These are phyloP conservation scores for Lactarius vividus DNA, from an alignment of 768 basidiomycete species.

Conservation along the genomic window DNA sequence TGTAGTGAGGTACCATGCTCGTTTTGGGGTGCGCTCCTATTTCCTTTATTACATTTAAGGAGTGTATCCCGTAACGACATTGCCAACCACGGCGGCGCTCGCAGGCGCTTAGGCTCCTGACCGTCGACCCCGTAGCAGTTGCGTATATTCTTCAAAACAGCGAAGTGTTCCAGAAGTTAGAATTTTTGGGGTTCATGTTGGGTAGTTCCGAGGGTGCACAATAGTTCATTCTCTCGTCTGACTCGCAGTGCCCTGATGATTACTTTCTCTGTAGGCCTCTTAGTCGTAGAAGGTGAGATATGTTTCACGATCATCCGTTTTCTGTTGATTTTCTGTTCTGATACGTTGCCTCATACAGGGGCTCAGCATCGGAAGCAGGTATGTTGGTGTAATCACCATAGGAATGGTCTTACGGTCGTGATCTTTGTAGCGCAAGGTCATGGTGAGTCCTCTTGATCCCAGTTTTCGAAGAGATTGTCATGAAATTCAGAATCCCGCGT, in stretches of 20 bases:
- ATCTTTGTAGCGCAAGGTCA: conserved; percentile 13
- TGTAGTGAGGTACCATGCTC: conserved; percentile 1
- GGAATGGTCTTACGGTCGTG: background rate
- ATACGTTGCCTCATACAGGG: background rate
- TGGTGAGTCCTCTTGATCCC: conserved; percentile 3
- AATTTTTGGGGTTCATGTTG: conserved; percentile 17
- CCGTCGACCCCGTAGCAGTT: conserved; percentile 38
- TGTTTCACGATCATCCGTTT: background rate
- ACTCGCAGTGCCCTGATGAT: background rate
- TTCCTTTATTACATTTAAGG: background rate
- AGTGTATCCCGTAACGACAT: background rate
- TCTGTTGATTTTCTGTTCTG: too few species aligned
- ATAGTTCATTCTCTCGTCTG: background rate
- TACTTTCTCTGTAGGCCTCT: background rate
- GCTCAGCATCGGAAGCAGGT: conserved; percentile 21
- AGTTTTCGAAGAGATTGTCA: background rate
- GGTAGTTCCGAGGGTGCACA: conserved; percentile 19
- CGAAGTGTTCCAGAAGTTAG: conserved; percentile 37
- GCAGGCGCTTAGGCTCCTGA: conserved; percentile 32
- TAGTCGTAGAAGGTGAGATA: conserved; percentile 22
- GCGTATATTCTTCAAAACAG: conserved; percentile 36
- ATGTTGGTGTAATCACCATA: background rate
- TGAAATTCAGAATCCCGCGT: conserved; percentile 29
- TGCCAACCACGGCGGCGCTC: too few species aligned
- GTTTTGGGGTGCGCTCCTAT: conserved; percentile 12